These are phyloP conservation scores for Lipomyces starkeyi DNA, from an alignment of 805 yeast species.

Conservation along the genomic window DNA sequence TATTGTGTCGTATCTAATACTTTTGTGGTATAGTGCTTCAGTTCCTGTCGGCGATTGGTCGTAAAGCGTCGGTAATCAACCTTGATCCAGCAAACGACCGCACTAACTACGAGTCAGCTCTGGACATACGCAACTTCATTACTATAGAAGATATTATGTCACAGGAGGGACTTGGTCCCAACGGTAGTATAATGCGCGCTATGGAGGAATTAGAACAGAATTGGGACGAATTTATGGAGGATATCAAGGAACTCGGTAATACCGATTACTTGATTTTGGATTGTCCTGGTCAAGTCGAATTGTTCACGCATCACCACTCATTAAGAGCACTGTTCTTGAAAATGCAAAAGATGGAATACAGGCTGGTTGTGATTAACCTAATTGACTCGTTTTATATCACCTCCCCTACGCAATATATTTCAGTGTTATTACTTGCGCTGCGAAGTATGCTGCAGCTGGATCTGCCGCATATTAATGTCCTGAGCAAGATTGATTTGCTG, in stretches of 20 bases:
- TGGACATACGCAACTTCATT: slow-evolving; percentile 79
- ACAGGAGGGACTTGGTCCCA: slow-evolving; percentile 74
- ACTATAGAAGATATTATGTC: slow-evolving; percentile 81
- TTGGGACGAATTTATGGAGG: slow-evolving; percentile 62
- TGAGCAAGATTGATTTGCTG: slow-evolving; percentile 87
- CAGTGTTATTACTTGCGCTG: slow-evolving; percentile 76
- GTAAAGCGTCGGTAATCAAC: slow-evolving; percentile 83
- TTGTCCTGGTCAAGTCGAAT: slow-evolving; percentile 95
- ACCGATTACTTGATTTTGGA: slow-evolving; percentile 68
- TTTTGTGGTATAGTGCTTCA: slow-evolving; percentile 61
- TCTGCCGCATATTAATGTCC: slow-evolving; percentile 89
- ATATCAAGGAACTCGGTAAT: slow-evolving; percentile 61
- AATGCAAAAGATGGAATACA: slow-evolving; percentile 68
- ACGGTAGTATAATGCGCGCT: slow-evolving; percentile 91
- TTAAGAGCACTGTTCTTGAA: slow-evolving; percentile 68
- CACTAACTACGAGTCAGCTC: slow-evolving; percentile 69
- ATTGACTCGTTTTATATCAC: slow-evolving; percentile 84
- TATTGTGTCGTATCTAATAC: neutral
- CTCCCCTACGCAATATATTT: slow-evolving; percentile 86
- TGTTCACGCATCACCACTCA: slow-evolving; percentile 87
- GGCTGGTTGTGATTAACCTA: slow-evolving; percentile 74
- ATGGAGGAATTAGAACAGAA: slow-evolving; percentile 67
- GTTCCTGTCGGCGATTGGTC: slow-evolving; percentile 90
- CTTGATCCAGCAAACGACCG: slow-evolving; percentile 91
- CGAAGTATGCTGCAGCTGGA: slow-evolving; percentile 93